phyloP scores from a whole-genome alignment of 441 rosid species.

The Gossypium schwendimanii region DNA sequence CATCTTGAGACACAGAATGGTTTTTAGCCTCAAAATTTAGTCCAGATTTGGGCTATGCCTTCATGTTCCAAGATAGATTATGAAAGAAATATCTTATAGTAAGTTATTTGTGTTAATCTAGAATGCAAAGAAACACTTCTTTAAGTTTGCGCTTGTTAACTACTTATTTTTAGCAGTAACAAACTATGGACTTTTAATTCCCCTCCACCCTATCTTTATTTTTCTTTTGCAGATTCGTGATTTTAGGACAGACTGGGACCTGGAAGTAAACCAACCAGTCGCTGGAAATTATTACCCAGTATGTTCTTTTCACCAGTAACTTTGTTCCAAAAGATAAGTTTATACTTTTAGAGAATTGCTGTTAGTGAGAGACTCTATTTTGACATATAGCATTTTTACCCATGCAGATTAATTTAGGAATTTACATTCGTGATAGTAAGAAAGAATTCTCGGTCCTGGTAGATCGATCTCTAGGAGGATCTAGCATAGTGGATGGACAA shows the following conservation, averaged over 20 bases:
- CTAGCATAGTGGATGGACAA: slow-evolving; percentile 85
- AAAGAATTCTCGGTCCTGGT: slow-evolving; percentile 86
- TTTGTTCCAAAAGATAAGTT: background rate
- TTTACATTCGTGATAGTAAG: slow-evolving; percentile 59
- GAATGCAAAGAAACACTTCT: slow-evolving; percentile 7
- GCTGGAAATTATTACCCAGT: slow-evolving; percentile 99
- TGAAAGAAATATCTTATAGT: background rate
- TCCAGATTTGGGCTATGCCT: background rate
- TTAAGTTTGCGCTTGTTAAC: background rate
- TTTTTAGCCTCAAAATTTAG: slow-evolving; percentile 6
- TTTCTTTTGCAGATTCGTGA: slow-evolving; percentile 70
- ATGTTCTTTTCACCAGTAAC: slow-evolving; percentile 23
- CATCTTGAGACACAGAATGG: slow-evolving; percentile 1
- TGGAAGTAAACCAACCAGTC: slow-evolving; percentile 85
- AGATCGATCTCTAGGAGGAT: slow-evolving; percentile 88
- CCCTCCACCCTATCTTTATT: background rate
- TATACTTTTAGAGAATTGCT: background rate
- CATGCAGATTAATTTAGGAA: slow-evolving; percentile 84
- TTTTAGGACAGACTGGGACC: slow-evolving; percentile 85
- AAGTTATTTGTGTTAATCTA: slow-evolving; percentile 2
- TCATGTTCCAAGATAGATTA: slow-evolving; percentile 10
- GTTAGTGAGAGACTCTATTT: background rate
- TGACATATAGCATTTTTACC: slow-evolving; percentile 1
- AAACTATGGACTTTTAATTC: slow-evolving; percentile 3
- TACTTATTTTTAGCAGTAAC: slow-evolving; percentile 8